Evolutionary conservation across 1,284 basidiomycete species (phyloP), one percentile per base, ranked within the genome.

Genomic region (Sanghuangporus baumii): DNA sequence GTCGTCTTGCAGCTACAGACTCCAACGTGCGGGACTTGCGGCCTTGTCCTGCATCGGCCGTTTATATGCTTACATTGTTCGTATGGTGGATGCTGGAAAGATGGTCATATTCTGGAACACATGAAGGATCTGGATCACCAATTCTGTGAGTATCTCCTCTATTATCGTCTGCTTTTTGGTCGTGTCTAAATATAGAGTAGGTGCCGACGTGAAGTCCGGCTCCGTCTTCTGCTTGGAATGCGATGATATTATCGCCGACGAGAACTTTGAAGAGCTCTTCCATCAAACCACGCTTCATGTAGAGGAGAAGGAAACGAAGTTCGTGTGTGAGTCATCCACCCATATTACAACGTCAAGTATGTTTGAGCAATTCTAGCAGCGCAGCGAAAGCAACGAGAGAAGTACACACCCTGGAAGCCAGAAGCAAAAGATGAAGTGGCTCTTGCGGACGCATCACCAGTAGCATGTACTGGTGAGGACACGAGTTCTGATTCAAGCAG

Each of bases 31-130:
- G 80, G 81, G 9, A 80, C 78, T 7, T 95, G 93, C 70, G 72
- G 77, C 4, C 63, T 79, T 0, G 70, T 84, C 0, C 76, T 93
- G 20, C 75, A 84, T 2, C 78, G 90, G n/a, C 91, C 92, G 1
- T 88, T 89, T 72, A 85, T 85, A 7, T 95, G 93, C 69, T 75
- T 94, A 9, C 83, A 88, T n/a, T 95, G 93, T 70, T 70, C 83
- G 4, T 90, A 81, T 69, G 79, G 84, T 31, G 92, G 89, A 6
- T 95, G 93, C 69, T 90, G 87, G 90, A 67, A 71, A 18, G 77
- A 75, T 56, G 78, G 76, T 18, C 91, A 88, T 71, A 76, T 83
- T 50, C 71, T 75, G 6, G 74, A 71, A 2, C 91, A 91, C 71
- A 76, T 88, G 65, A 80, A 75, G 66, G 79, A 83, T 20, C 69